A percentile compares a stretch with the other conserved stretches of the same genome.
These are phyloP conservation scores for Colletotrichum somersetense DNA, from an alignment of 2,329 filamentous ascomycete species.

Conservation along the genomic window DNA sequence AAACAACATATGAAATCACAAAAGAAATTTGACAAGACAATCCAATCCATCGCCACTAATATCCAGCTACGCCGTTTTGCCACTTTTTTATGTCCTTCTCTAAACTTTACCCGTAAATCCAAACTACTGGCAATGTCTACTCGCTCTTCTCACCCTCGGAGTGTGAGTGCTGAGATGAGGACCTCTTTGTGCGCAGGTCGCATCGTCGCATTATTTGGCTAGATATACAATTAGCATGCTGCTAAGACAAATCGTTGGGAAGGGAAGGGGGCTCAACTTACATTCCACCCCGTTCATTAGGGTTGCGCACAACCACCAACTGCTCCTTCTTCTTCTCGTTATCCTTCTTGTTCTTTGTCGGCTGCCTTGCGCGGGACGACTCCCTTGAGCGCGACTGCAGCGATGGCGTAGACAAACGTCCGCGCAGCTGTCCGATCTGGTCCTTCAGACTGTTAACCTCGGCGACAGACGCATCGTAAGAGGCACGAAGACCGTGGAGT, in stretches of 20 bases:
- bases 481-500: constrained; percentile 38
- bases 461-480: constrained; percentile 34
- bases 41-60: not conserved
- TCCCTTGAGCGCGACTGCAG: constrained; percentile 24
- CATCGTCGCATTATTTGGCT: constrained; percentile 42
- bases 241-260: not conserved
- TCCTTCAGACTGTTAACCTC: constrained; percentile 37
- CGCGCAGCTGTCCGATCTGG: constrained; percentile 37
- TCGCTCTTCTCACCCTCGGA: constrained; percentile 40
- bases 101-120: constrained; percentile 9
- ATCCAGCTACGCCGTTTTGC: not conserved
- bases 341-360: constrained; percentile 38
- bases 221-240: constrained; percentile 23
- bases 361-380: constrained; percentile 24
- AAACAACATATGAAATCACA: constrained; percentile 16
- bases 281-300: constrained; percentile 41
- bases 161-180: constrained; percentile 29
- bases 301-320: constrained; percentile 41
- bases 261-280: constrained; percentile 13
- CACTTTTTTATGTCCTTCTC: not conserved
- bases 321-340: constrained; percentile 42
- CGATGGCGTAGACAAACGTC: constrained; percentile 34
- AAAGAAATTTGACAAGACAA: constrained; percentile 11
- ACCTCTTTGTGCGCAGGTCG: constrained; percentile 36
- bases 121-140: not conserved